Base-by-base conservation (phyloP, 805 yeast genomes). In the Pichia manshurica region DNA sequence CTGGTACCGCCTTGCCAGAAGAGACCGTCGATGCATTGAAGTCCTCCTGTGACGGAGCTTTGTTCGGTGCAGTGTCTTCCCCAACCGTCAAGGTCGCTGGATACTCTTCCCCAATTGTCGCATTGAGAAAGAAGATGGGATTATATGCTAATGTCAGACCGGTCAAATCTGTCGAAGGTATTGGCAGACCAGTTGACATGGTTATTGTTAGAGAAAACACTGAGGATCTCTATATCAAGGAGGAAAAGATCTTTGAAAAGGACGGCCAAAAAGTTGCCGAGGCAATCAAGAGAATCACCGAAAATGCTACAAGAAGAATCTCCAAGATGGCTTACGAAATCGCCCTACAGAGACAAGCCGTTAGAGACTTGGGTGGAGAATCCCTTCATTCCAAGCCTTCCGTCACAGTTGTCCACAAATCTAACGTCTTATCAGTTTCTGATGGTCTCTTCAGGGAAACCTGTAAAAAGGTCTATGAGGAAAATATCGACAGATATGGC, bases 121-220 rank as follows among this genome's bases (percentile, higher is more conserved):
- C 98, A n/a, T 76, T 93, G 63, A 84, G 99, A 74, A 93, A 91
- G 79, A 87, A 86, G 69, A 64, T 93, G 69, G 97, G 96, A 8
- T 74, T 93, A 46, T 93, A 86, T 66, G 99, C 99, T 59, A 93
- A 93, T 60, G 96, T 93, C 44, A 85, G 99, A 67, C 99, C 99
- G 4, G 98, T 93, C 57, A 93, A 93, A 71, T 83, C 93, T 44
- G 97, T 90, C 35, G 82, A 78, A 36, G 91, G 90, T 46, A 74
- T 80, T 46, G 90, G 87, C 56, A 81, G 88, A 69, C 90, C 95
- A 33, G 96, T 90, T 44, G 99, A 93, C 67, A 83, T 93, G 88
- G 96, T 93, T 28, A 93, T 93, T 67, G 99, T 93, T 34, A 86
- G 99, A 67, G 99, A 93, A 72, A 93, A 93, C 77, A 93, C 99